These are phyloP conservation scores for Malus hybrid DNA, from an alignment of 331 rosid genomes.

Conservation along the genomic window DNA sequence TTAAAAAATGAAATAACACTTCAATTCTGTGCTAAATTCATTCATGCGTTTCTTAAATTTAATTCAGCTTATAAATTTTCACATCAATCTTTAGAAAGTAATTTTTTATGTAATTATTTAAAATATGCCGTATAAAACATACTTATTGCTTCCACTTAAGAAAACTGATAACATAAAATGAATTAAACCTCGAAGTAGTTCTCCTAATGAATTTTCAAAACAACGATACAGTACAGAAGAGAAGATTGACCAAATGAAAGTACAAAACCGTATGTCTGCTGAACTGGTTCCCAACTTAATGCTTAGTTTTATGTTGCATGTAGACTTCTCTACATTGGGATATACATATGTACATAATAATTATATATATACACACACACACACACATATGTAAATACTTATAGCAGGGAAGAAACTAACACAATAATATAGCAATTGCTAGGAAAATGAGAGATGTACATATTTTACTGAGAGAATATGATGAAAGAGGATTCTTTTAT, in stretches of 20 bases:
- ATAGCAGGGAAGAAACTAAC: background rate
- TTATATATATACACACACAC: too few relatives aligned
- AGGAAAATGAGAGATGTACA: background rate
- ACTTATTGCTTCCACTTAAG: too few relatives aligned
- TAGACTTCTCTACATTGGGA: background rate
- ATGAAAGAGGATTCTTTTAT: background rate
- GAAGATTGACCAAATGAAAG: background rate
- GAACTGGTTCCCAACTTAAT: background rate
- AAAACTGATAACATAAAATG: too few relatives aligned
- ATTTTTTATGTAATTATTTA: too few relatives aligned
- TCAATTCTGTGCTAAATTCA: too few relatives aligned
- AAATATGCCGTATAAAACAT: too few relatives aligned
- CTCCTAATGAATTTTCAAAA: background rate
- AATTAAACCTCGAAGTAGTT: background rate
- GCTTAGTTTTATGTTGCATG: background rate
- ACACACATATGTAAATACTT: background rate
- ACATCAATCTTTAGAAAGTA: too few relatives aligned
- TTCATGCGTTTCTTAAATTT: too few relatives aligned
- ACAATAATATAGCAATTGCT: background rate
- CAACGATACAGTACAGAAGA: background rate
- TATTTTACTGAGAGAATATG: slow-evolving; percentile 14
- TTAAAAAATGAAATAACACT: too few relatives aligned
- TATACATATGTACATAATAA: background rate
- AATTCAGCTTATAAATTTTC: too few relatives aligned
- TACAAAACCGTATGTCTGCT: background rate